Percentiles rank a stretch among this genome's conserved stretches.
Evolutionary conservation across 2,329 filamentous ascomycete genomes (phyloP).

Genomic region (Orbilia brochopaga): DNA sequence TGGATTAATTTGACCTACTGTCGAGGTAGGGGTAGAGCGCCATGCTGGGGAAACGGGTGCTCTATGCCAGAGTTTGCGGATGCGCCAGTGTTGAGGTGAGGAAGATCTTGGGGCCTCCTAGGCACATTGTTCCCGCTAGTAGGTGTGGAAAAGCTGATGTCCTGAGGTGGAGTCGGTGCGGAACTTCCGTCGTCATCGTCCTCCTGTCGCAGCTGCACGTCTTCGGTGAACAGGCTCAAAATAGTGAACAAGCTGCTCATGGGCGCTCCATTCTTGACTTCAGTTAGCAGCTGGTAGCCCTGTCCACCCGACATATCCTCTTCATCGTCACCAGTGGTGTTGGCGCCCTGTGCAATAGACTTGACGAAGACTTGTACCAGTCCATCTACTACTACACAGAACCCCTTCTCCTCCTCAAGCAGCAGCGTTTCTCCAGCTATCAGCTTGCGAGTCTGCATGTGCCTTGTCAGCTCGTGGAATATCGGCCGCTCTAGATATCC

Average conservation of each 20-base stretch:
- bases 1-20: slow-evolving; percentile 18
- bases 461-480: slow-evolving; percentile 94
- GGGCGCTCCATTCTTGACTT: slow-evolving; percentile 95
- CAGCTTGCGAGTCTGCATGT: slow-evolving; percentile 96
- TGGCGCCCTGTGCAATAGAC: slow-evolving; percentile 68
- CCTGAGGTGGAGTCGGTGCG: slow-evolving; percentile 43
- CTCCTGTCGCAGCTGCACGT: slow-evolving; percentile 77
- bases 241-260: slow-evolving; percentile 99
- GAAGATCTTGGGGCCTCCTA: slow-evolving; percentile 21
- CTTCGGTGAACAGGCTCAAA: slow-evolving; percentile 93
- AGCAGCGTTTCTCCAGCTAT: slow-evolving; percentile 95
- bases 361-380: slow-evolving; percentile 98
- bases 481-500: slow-evolving; percentile 95
- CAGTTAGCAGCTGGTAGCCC: slow-evolving; percentile 91
- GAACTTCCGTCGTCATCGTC: slow-evolving; percentile 65
- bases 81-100: slow-evolving; percentile 17
- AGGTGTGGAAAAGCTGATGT: slow-evolving; percentile 34
- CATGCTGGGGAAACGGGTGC: slow-evolving; percentile 21
- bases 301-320: slow-evolving; percentile 68
- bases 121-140: slow-evolving; percentile 5
- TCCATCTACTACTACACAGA: slow-evolving; percentile 95
- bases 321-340: slow-evolving; percentile 62
- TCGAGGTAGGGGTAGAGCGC: slow-evolving; percentile 17
- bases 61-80: slow-evolving; percentile 9
- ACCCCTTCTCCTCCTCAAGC: slow-evolving; percentile 95